Conservation (phyloP, 2,329 filamentous ascomycete genomes). For the Neofusicoccum kwambonambiense region DNA sequence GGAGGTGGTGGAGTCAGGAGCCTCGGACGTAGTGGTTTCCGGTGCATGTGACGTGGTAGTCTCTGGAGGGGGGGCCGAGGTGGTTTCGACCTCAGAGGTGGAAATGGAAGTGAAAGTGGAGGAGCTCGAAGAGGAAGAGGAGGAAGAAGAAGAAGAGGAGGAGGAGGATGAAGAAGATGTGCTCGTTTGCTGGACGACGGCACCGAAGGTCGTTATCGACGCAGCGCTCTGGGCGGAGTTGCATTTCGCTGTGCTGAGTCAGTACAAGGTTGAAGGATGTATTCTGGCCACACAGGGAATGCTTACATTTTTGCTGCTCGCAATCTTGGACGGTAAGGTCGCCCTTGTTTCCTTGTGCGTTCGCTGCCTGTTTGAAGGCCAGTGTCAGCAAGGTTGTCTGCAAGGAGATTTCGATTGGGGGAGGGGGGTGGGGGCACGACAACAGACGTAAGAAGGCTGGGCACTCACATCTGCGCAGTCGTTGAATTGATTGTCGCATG, state of each 20-base stretch:
- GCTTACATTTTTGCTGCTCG: constrained; percentile 4
- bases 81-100: neutral
- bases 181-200: neutral
- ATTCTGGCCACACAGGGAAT: neutral
- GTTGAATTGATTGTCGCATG: constrained; percentile 18
- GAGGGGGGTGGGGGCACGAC: too few species aligned
- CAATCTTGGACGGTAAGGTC: constrained; percentile 12
- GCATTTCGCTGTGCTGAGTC: neutral
- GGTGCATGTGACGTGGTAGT: neutral
- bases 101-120: neutral
- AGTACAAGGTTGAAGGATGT: neutral
- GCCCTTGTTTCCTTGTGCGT: constrained; percentile 10
- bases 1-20: neutral
- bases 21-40: neutral
- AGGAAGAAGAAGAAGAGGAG: neutral
- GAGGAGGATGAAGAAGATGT: neutral
- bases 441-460: neutral
- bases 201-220: constrained; percentile 11
- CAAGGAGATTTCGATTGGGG: too few species aligned
- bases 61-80: neutral
- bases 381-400: neutral
- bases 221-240: neutral
- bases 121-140: neutral
- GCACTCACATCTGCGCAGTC: constrained; percentile 15
- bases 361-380: neutral